Base-by-base conservation (phyloP, 2,329 filamentous ascomycete genomes). In the Diaporthe longicolla region DNA sequence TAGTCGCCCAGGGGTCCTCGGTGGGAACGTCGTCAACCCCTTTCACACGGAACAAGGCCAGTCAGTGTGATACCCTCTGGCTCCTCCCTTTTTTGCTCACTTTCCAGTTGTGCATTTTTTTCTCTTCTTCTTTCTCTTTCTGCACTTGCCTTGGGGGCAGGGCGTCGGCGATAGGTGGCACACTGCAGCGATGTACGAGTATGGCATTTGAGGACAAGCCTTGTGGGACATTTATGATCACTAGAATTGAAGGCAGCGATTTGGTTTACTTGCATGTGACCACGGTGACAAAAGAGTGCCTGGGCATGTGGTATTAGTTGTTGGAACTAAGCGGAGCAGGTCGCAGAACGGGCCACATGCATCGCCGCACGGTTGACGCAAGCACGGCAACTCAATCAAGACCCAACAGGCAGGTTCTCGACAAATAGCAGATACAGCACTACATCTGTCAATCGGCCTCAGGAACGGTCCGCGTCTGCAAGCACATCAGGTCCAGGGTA, bases 291-390 rank as follows among this genome's bases (percentile, higher is more conserved):
- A 50, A 32, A 37, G 19, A 2, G 40, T 32, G 13, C 2, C 17
- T 17, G 4, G 3, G 17, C 13, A 15, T 40, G 40, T 35, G 61
- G 7, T 7, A 35, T n/a, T 48, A 32, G 52, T 54, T 19, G 40
- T 43, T 43, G 40, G n/a, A 68, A 32, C 29, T 32, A 68, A 24
- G 15, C 37, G 13, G 24, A 15, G 48, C 63, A 37, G 65, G 65
- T 35, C 57, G 73, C 70, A 70, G 57, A 65, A 73, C 29, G 29
- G 73, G 73, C 70, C 57, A 65, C 17, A 69, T 69, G 63, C 45
- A 48, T 21, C 48, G 55, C 55, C 43, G 73, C 73, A 73, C 63
- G 48, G 45, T 54, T 54, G 48, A 68, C 32, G 63, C 63, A 68
- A 54, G 63, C 21, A 52, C 45, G 63, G 63, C 63, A 66, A 43